phyloP scores from a whole-genome alignment of 257 asterid genomes.

The Nicotiana knightiana region DNA sequence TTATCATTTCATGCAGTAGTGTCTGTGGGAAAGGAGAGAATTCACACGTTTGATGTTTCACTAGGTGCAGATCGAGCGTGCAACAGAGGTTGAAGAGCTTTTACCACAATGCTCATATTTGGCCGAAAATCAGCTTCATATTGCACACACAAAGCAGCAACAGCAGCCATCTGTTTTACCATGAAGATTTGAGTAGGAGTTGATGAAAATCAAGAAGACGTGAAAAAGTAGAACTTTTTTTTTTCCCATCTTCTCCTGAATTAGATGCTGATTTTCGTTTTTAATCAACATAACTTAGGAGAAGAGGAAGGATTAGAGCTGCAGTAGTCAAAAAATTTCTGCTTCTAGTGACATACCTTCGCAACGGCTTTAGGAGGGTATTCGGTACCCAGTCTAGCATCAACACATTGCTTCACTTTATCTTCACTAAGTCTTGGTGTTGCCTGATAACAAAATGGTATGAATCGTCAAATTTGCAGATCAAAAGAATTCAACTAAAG shows the following conservation, averaged over 20 bases:
- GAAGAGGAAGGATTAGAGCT: not conserved
- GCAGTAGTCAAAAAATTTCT: not conserved
- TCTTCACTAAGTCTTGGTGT: constrained; percentile 74
- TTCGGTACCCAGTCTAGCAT: constrained; percentile 46
- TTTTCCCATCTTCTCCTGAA: not conserved
- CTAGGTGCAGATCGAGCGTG: constrained; percentile 50
- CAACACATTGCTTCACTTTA: constrained; percentile 68
- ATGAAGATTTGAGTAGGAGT: not conserved
- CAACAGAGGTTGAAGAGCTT: constrained; percentile 74
- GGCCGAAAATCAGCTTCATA: constrained; percentile 75
- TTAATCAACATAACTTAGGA: not conserved
- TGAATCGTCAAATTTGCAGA: not conserved
- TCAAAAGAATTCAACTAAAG: not conserved
- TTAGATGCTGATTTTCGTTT: not conserved
- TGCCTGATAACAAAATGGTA: constrained; percentile 39
- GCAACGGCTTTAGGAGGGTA: constrained; percentile 81
- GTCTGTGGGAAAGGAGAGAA: not conserved
- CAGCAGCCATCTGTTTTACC: constrained; percentile 69
- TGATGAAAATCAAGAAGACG: not conserved
- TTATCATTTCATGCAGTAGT: not conserved
- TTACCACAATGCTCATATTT: constrained; percentile 27
- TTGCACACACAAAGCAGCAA: constrained; percentile 75
- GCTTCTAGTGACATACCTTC: constrained; percentile 34
- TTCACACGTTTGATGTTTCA: constrained; percentile 32
- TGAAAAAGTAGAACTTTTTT: not conserved